phyloP scores from a whole-genome alignment of 192 early-diverging fungal genomes.

The Rhizophagus clarus region DNA sequence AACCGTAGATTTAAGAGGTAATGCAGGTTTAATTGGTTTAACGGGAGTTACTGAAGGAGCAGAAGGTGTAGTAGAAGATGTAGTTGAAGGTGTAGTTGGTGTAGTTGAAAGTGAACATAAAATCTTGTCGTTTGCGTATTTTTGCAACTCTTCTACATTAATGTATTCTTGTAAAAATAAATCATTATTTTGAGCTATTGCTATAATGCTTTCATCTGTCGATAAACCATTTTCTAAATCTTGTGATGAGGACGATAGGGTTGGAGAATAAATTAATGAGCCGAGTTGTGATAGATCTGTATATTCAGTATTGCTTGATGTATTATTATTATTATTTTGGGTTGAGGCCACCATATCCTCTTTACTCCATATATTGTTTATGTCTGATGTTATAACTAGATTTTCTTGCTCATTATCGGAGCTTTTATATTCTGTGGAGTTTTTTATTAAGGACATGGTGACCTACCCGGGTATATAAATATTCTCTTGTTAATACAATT shows the following conservation, averaged over 20 bases:
- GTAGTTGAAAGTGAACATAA: neutral
- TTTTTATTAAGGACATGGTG: neutral
- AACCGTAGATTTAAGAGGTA: neutral
- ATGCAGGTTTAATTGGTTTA: neutral
- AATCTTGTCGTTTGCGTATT: neutral
- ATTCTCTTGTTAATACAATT: neutral
- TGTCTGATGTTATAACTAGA: neutral
- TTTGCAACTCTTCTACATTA: neutral
- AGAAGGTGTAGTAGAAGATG: neutral
- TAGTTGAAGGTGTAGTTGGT: too few species aligned
- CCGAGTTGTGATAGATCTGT: neutral
- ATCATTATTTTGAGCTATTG: neutral
- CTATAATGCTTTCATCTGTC: neutral
- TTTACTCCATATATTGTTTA: neutral
- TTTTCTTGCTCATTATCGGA: neutral
- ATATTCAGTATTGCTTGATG: neutral
- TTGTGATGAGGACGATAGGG: neutral
- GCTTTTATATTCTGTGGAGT: neutral
- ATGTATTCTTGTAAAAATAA: neutral
- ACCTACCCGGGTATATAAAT: neutral
- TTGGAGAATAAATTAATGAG: neutral
- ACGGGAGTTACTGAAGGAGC: neutral
- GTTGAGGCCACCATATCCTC: neutral
- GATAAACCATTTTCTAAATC: neutral
- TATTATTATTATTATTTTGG: neutral